A percentile compares a stretch with the other conserved stretches of the same genome.
phyloP scores from a whole-genome alignment of 1,139 yeast genomes.

The Saccharomyces pastorianus region DNA sequence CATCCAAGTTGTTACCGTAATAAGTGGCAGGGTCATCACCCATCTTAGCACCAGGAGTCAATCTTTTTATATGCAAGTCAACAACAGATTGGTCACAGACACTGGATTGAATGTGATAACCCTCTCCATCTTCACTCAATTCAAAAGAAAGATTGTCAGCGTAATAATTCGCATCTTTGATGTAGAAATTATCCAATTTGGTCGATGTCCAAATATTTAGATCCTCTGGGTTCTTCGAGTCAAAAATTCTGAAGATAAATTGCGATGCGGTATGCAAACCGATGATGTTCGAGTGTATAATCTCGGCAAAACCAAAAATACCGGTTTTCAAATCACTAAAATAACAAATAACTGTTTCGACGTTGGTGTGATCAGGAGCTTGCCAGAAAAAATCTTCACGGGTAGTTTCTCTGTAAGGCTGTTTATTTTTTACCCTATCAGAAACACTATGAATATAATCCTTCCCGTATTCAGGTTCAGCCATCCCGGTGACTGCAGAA shows the following conservation, averaged over 20 bases:
- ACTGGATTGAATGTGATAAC: slow-evolving; percentile 52
- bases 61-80: slow-evolving; percentile 53
- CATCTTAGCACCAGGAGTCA: slow-evolving; percentile 79
- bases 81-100: slow-evolving; percentile 70
- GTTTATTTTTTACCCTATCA: slow-evolving; percentile 46
- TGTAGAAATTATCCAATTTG: slow-evolving; percentile 68
- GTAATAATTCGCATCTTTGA: slow-evolving; percentile 71
- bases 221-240: slow-evolving; percentile 30
- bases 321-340: slow-evolving; percentile 59
- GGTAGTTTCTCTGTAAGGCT: slow-evolving; percentile 49
- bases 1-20: slow-evolving; percentile 70
- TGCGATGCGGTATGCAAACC: slow-evolving; percentile 93
- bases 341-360: slow-evolving; percentile 91
- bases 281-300: slow-evolving; percentile 85
- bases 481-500: slow-evolving; percentile 91
- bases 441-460: slow-evolving; percentile 85
- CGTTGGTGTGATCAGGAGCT: slow-evolving; percentile 73
- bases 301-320: slow-evolving; percentile 80
- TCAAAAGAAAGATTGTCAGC: slow-evolving; percentile 64
- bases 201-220: slow-evolving; percentile 75
- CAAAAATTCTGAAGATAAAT: slow-evolving; percentile 76
- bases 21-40: slow-evolving; percentile 80
- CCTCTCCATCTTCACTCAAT: slow-evolving; percentile 46
- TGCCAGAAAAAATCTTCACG: slow-evolving; percentile 66
- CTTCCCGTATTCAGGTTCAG: slow-evolving; percentile 93